Base-by-base conservation (phyloP, 768 basidiomycete species). In the Kwoniella heveanensis region DNA sequence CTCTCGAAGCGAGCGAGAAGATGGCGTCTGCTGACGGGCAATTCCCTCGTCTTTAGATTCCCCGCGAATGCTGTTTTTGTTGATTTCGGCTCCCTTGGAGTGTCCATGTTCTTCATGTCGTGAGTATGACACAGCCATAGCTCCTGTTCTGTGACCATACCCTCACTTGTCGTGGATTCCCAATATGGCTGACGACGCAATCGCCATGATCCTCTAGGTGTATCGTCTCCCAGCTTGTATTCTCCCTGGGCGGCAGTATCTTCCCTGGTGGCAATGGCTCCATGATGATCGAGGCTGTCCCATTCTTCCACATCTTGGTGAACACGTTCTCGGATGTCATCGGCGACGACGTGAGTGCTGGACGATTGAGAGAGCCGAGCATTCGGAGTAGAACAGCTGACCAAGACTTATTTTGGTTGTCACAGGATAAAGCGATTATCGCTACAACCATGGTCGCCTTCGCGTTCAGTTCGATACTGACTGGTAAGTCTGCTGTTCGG, bases 271-370 rank as follows among this genome's bases (percentile, higher is more conserved):
- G 78, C 0, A 80, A 80, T 55, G 81, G 81, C 10, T 79, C 76
- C 2, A 82, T 82, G 92, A 96, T 97, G 92, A 97, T 99, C 65
- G 95, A 98, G 81, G 91, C 94, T 12, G 93, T 97, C 69, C 94
- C 95, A 1, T 97, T 99, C 81, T 96, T 94, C 75, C 95, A 97
- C 78, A 90, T 96, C 63, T 84, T 98, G 48, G 90, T 91, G 5
- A 86, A 84, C 32, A 85, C 84, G 30, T 94, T 97, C 49, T 86
- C 88, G 1, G 71, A 80, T 2, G 83, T 89, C 17, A 86, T 93
- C 22, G 90, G 89, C 9, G 86, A 89, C 25, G 81, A 88, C 44
- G 86, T 79, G 59, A 73, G 78, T 65, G n/a, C n/a, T n/a, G n/a
- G n/a, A n/a, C n/a, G n/a, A n/a, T n/a, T n/a, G n/a, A n/a, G n/a